Base-by-base conservation (phyloP, 2,329 filamentous ascomycete genomes). In the Neoscytalidium dimidiatum region DNA sequence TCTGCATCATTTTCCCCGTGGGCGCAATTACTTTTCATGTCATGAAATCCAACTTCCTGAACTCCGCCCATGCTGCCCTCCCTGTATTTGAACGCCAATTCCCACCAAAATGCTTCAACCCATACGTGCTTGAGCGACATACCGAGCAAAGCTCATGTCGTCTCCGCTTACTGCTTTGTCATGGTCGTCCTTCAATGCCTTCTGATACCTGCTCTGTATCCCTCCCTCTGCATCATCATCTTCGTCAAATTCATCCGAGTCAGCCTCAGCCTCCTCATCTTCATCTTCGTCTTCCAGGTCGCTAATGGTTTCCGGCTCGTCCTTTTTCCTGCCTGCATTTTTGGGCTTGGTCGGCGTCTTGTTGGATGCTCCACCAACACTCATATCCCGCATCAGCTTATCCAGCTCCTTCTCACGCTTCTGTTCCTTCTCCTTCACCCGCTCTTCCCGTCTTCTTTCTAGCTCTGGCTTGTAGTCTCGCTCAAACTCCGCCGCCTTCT, bases 351-450 rank as follows among this genome's bases (percentile, higher is more conserved):
- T 68, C 19, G 44, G 60, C 38, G 44, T 35, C 49, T 71, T 72
- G 41, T 69, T 67, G 17, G 73, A 68, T n/a, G 56, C 57, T 11
- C 72, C 74, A 4, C 73, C 72, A 51, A 92, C 85, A 62, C 84
- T 84, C 92, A 99, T 96, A 70, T 95, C 94, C 75, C 90, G 90
- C 93, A 99, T 97, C 83, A 99, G 88, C 81, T 92, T 93, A 67
- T 91, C 92, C 29, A 99, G 80, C 76, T 99, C 94, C 72, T 90
- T 87, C 72, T 97, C 89, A 51, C 93, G 85, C 29, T 86, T 80
- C 66, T 85, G 85, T 67, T 87, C 84, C 81, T 94, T 94, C 70
- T 88, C 85, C 67, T 90, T 86, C 67, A 96, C 92, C 26, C 93
- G 86, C 75, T 94, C 88, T 66, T 87, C 85, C 68, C 88, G 85